phyloP scores from a whole-genome alignment of 2,329 filamentous ascomycete genomes.

The Tolypocladium amazonense region DNA sequence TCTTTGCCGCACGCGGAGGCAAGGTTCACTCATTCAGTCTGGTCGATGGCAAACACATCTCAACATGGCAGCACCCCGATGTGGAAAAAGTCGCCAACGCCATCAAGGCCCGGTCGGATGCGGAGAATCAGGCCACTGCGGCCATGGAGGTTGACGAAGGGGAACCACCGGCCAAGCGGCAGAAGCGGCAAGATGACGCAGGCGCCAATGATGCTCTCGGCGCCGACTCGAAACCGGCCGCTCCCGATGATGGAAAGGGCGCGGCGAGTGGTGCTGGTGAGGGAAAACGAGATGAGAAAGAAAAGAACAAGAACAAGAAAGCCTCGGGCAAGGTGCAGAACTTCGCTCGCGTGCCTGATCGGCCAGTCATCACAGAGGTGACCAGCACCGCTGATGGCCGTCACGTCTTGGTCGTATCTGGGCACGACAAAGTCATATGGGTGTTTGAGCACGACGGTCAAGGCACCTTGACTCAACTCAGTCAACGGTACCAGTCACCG shows the following conservation, averaged over 20 bases:
- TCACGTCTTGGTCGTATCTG: constrained; percentile 68
- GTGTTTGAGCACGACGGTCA: constrained; percentile 60
- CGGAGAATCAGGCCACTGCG: constrained; percentile 1
- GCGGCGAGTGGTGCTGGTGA: constrained; percentile 8
- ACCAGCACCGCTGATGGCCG: constrained; percentile 51
- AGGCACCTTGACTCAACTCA: constrained; percentile 55
- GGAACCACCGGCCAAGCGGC: constrained; percentile 25
- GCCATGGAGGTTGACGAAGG: constrained; percentile 7
- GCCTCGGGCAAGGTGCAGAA: constrained; percentile 16
- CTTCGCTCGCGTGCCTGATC: constrained; percentile 29
- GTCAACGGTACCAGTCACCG: constrained; percentile 47
- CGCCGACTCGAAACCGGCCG: background rate
- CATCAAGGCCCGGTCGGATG: constrained; percentile 12
- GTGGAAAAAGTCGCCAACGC: constrained; percentile 21
- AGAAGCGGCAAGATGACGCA: constrained; percentile 16
- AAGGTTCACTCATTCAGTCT: constrained; percentile 59
- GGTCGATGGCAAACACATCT: constrained; percentile 45
- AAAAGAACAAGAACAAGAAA: constrained; percentile 11
- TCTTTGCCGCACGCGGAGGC: constrained; percentile 67
- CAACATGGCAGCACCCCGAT: constrained; percentile 48
- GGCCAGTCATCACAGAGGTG: constrained; percentile 60
- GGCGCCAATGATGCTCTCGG: constrained; percentile 4
- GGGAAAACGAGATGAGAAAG: constrained; percentile 10
- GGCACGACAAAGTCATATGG: constrained; percentile 84
- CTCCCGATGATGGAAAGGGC: constrained; percentile 3